Evolutionary conservation across 495 filamentous ascomycete genomes (phyloP), one percentile per base, ranked within the genome.

Genomic region (Penicillium samsonianum): DNA sequence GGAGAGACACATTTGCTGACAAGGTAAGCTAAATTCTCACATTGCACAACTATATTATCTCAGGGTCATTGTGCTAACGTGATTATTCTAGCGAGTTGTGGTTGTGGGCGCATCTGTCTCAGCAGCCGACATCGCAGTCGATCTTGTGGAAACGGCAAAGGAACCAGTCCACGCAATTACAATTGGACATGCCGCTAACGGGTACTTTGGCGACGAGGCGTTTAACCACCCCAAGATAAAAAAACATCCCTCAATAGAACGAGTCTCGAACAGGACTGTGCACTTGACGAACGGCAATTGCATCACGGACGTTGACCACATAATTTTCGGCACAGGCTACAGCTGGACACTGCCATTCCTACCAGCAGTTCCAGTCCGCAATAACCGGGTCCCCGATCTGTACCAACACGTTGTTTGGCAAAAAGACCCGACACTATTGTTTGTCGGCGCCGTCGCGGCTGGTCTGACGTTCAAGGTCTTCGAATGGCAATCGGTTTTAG

Each of bases 401-500:
- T 65, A 60, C 42, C 54, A 54, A 45, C 63, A 63, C 41, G 48
- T 65, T 22, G 43, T 65, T 7, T 35, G 37, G 14, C 53, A 53
- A 17, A 44, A 53, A 6, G 57, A 65, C 45, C 60, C 60, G n/a
- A 59, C 40, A 12, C 30, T 65, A 14, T 25, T 53, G 16, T 62
- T 63, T 26, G 46, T 65, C 2, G 63, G 63, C 4, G 31, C 73
- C 11, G 11, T 43, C 20, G 41, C 69, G 25, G 75, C 11, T 75
- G 71, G 0, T 70, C 78, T 40, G 77, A 71, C 7, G 74, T 80
- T 67, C 66, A 67, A 12, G 41, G 67, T 78, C 5, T 80, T 75
- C 48, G 77, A 81, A 67, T 80, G 72, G 71, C 79, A 81, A 63
- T 73, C 77, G 5, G 76, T 79, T 4, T 63, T 70, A 0, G 68